These are phyloP conservation scores for Aspergillus steynii DNA, from an alignment of 495 filamentous ascomycete species.

Conservation along the genomic window DNA sequence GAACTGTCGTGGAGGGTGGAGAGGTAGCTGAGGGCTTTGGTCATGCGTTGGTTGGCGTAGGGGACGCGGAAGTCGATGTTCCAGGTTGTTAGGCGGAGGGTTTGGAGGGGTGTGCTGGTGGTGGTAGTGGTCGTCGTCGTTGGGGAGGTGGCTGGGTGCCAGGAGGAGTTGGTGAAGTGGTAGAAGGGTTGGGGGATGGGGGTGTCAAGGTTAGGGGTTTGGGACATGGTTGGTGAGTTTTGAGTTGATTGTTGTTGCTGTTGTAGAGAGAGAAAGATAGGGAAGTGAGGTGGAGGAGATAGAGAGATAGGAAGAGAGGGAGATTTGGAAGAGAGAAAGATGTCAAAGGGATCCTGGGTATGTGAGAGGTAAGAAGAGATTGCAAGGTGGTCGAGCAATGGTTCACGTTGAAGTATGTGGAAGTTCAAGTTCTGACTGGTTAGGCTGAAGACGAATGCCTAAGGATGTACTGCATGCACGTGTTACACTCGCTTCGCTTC, in stretches of 20 bases:
- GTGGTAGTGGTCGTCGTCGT: background rate
- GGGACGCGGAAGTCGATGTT: constrained; percentile 17
- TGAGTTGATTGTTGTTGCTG: background rate
- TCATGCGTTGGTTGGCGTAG: constrained; percentile 1
- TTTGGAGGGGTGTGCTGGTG: background rate
- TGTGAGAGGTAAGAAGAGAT: too few relatives aligned
- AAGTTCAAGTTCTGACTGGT: too few relatives aligned
- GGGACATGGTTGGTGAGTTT: background rate
- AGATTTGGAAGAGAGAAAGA: background rate
- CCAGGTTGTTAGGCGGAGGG: constrained; percentile 15
- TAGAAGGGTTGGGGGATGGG: constrained; percentile 11
- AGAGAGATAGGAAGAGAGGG: background rate
- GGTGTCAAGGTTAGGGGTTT: constrained; percentile 1
- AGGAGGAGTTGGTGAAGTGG: constrained; percentile 7
- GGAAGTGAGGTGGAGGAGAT: background rate
- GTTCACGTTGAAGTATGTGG: too few relatives aligned
- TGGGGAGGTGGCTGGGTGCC: constrained; percentile 1
- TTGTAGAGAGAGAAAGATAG: background rate
- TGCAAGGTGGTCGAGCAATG: too few relatives aligned
- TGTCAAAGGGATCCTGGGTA: background rate
- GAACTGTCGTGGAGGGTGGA: background rate
- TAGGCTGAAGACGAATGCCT: background rate
- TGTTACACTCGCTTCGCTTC: background rate
- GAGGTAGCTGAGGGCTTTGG: constrained; percentile 10
- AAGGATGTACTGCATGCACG: background rate